These are phyloP conservation scores for Plasmodium vivax DNA, from an alignment of 169 alveolate genomes.

Conservation along the genomic window DNA sequence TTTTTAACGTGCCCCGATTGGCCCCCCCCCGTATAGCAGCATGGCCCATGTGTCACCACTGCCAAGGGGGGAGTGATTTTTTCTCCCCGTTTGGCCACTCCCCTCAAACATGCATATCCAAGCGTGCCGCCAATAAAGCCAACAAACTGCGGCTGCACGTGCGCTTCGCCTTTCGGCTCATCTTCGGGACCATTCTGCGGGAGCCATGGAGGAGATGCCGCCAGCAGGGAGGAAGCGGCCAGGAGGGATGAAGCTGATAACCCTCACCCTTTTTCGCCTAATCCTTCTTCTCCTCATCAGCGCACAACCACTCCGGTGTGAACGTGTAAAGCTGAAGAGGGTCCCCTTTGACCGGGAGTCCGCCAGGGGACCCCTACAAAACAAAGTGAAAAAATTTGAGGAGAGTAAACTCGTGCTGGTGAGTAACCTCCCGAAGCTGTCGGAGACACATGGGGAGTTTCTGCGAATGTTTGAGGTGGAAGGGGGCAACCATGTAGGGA, in stretches of 20 bases:
- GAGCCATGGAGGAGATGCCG: not conserved
- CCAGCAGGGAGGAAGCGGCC: not conserved
- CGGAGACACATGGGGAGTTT: not conserved
- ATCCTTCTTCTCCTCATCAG: not conserved
- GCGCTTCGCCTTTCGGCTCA: not conserved
- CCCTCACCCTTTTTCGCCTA: not conserved
- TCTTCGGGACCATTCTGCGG: not conserved
- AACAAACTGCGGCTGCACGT: not conserved
- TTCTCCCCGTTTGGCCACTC: not conserved
- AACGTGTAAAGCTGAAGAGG: constrained; percentile 10
- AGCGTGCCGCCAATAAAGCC: not conserved
- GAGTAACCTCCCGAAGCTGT: constrained; percentile 24
- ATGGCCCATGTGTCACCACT: not conserved
- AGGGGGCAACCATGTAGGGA: constrained; percentile 2
- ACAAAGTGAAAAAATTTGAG: constrained; percentile 22
- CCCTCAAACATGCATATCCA: not conserved
- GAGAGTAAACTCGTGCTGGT: constrained; percentile 27
- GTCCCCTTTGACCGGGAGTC: constrained; percentile 3
- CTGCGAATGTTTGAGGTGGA: not conserved
- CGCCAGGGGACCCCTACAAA: constrained; percentile 14
- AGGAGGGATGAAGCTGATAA: too few relatives aligned
- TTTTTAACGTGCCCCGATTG: not conserved
- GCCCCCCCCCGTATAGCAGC: not conserved
- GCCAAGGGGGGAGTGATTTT: not conserved
- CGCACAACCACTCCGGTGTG: not conserved